Conservation (phyloP, 2,329 filamentous ascomycete species). For the Sclerotinia glacialis region DNA sequence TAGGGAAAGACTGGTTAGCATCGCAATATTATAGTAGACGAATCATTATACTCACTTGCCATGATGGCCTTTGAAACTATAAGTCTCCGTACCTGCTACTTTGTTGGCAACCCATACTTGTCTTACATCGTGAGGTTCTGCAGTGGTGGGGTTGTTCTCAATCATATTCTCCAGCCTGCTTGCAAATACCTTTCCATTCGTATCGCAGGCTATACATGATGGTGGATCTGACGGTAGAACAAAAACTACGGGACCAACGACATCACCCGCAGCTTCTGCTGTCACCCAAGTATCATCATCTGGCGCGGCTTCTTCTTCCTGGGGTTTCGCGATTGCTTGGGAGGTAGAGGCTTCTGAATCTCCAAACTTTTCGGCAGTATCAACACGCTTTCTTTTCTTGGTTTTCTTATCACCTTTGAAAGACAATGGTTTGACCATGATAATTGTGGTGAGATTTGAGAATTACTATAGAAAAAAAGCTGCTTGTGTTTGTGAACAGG, state of each 20-base stretch:
- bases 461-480: conserved; percentile 9
- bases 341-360: conserved; percentile 34
- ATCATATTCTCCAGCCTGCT: conserved; percentile 82
- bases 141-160: conserved; percentile 75
- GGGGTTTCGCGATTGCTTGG: conserved; percentile 29
- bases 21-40: neutral
- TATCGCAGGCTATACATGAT: conserved; percentile 79
- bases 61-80: conserved; percentile 87
- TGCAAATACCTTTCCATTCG: conserved; percentile 81
- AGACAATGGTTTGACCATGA: conserved; percentile 82
- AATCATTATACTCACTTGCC: conserved; percentile 58
- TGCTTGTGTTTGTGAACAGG: conserved; percentile 5
- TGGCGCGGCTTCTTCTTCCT: conserved; percentile 28
- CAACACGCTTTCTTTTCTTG: conserved; percentile 82
- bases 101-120: conserved; percentile 92
- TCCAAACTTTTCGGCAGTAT: conserved; percentile 43
- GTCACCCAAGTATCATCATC: conserved; percentile 90
- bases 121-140: conserved; percentile 91
- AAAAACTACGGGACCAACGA: conserved; percentile 78
- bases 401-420: conserved; percentile 98
- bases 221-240: conserved; percentile 73
- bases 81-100: conserved; percentile 75
- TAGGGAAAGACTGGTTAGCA: conserved; percentile 39
- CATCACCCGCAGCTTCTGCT: conserved; percentile 69
- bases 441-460: conserved; percentile 30